phyloP scores from a whole-genome alignment of 495 filamentous ascomycete genomes.

The Annulohypoxylon bovei region DNA sequence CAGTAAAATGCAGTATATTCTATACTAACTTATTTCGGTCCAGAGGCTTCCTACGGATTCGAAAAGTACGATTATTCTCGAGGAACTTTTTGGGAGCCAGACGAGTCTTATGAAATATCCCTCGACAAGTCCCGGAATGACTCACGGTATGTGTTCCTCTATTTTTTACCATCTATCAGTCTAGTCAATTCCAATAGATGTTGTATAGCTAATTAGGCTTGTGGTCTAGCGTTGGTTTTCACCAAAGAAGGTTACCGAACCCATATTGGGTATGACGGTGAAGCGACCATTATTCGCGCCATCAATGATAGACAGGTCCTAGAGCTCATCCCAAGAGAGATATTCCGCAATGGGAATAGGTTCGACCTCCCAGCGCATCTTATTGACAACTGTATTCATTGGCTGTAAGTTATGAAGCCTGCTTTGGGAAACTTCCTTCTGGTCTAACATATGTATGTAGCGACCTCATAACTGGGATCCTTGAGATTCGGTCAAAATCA shows the following conservation, averaged over 20 bases:
- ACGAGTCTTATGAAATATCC: slow-evolving; percentile 54
- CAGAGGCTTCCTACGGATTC: slow-evolving; percentile 54
- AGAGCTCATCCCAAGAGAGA: slow-evolving; percentile 49
- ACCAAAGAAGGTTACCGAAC: slow-evolving; percentile 11
- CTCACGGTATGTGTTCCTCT: slow-evolving; percentile 44
- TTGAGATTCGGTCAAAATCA: slow-evolving; percentile 62
- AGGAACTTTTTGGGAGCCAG: slow-evolving; percentile 60
- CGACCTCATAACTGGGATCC: slow-evolving; percentile 49
- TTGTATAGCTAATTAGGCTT: not conserved
- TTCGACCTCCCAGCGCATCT: slow-evolving; percentile 63
- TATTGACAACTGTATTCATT: slow-evolving; percentile 64
- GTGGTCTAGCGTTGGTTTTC: slow-evolving; percentile 13
- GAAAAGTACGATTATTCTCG: slow-evolving; percentile 48
- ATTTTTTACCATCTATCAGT: not conserved
- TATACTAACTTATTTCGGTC: slow-evolving; percentile 3
- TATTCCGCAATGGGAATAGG: slow-evolving; percentile 35
- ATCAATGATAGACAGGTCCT: slow-evolving; percentile 25
- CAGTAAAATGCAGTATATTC: not conserved
- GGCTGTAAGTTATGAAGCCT: slow-evolving; percentile 52
- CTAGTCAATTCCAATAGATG: not conserved
- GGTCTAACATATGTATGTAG: slow-evolving; percentile 11
- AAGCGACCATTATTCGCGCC: slow-evolving; percentile 53
- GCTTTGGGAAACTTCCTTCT: not conserved
- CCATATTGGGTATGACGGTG: slow-evolving; percentile 32
- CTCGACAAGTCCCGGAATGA: slow-evolving; percentile 57